phyloP scores from a whole-genome alignment of 164 flowering plant genomes.

The Tetracentron sinense region DNA sequence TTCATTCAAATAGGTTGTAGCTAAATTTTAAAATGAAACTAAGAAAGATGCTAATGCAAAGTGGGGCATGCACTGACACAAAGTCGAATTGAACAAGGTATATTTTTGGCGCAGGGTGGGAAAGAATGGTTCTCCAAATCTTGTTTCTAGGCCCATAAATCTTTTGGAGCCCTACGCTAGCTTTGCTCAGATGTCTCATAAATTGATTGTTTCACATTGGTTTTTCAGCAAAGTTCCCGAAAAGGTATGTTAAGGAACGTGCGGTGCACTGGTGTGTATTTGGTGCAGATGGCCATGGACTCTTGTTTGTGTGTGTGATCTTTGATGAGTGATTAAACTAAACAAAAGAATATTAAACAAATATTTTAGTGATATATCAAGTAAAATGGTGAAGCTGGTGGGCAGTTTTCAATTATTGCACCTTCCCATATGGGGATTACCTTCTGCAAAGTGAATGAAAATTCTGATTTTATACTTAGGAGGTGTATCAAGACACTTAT shows the following conservation, averaged over 20 bases:
- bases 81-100: background rate
- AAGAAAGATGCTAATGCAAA: too few relatives aligned
- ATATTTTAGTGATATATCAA: too few relatives aligned
- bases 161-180: conserved; percentile 83
- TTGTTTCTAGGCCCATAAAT: conserved; percentile 92
- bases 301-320: background rate
- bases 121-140: conserved; percentile 98
- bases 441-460: background rate
- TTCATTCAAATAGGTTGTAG: background rate
- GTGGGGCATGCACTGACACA: background rate
- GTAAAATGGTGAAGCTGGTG: too few relatives aligned
- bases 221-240: conserved; percentile 99
- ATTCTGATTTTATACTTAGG: too few relatives aligned
- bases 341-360: too few relatives aligned
- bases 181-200: conserved; percentile 95
- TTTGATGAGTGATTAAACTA: background rate
- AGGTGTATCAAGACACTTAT: too few relatives aligned
- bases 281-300: background rate
- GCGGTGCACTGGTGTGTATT: background rate
- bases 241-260: conserved; percentile 44
- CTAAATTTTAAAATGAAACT: background rate
- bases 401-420: background rate
- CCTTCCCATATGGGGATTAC: background rate
- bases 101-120: conserved; percentile 70
- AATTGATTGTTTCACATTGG: conserved; percentile 91